Evolutionary conservation across 768 basidiomycete genomes (phyloP), one percentile per base, ranked within the genome.

Genomic region (Leucosporidium yakuticum): DNA sequence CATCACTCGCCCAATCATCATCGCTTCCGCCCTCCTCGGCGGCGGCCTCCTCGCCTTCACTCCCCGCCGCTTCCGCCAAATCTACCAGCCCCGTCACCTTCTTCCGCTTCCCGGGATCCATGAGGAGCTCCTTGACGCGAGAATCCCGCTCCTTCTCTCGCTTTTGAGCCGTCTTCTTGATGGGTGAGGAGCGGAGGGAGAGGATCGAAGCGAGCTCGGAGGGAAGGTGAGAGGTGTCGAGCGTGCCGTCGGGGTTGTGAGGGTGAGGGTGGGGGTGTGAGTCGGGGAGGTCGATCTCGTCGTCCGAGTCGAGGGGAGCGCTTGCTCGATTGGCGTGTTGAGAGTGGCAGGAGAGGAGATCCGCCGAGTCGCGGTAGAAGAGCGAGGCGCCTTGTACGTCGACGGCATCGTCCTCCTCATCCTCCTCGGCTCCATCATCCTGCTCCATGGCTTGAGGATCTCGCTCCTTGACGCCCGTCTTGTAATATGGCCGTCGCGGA

Each of bases 1-100:
- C 58, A 29, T 72, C 71, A 21, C 63, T 65, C 34, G 65, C 71
- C 71, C 71, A 72, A n/a, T 69, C 67, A n/a, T 72, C 71, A 36
- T 71, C 70, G n/a, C 70, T 20, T 11, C 67, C 4, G 4, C 58
- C n/a, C 25, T 63, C 63, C 2, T 47, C 51, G 2, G 32, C 53
- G 3, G 19, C 67, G 29, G 12, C 60, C 25, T 56, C 62, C 31
- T 58, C 47, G 36, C 27, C 58, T 15, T 57, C 54, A 15, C 34
- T 47, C 4, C 47, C 64, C n/a, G 32, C 53, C 19, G 64, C 68
- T 12, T 69, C 68, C 12, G 27, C 50, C 7, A 72, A 49, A 9
- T 69, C 71, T 4, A 64, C 62, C 50, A 69, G 14, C 21, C 67
- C 71, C 2, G 15, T 14, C 39, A 39, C 15, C 32, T n/a, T 29